Evolutionary conservation across 75 land plant species (phyloP).

Genomic region (Pinus tabuliformis): DNA sequence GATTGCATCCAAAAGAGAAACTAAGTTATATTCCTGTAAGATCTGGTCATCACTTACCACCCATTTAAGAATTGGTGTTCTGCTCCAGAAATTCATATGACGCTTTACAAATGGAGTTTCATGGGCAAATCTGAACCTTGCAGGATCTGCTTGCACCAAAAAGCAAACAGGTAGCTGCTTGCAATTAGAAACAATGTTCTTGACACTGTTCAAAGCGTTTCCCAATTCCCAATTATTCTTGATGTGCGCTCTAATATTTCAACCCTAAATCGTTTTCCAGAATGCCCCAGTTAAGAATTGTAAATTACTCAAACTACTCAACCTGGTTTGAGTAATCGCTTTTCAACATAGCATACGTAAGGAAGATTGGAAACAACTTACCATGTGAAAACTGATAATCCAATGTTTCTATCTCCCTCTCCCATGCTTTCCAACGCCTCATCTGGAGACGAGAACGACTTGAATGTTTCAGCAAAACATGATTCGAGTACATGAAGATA

Average conservation of each 20-base stretch:
- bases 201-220: neutral
- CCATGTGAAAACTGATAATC: slow-evolving; percentile 28
- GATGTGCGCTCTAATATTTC: too few relatives aligned
- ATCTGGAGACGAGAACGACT: slow-evolving; percentile 14
- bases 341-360: too few relatives aligned
- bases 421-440: slow-evolving; percentile 29
- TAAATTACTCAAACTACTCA: too few relatives aligned
- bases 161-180: neutral
- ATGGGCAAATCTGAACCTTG: slow-evolving; percentile 22
- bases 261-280: too few relatives aligned
- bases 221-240: too few relatives aligned
- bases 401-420: slow-evolving; percentile 17
- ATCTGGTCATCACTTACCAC: slow-evolving; percentile 12
- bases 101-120: slow-evolving; percentile 24
- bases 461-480: too few relatives aligned
- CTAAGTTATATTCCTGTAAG: neutral
- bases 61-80: slow-evolving; percentile 18
- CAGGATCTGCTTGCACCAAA: slow-evolving; percentile 13
- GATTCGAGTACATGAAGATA: neutral
- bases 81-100: slow-evolving; percentile 16
- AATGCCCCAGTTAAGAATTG: too few relatives aligned
- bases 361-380: neutral
- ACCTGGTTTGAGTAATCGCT: too few relatives aligned
- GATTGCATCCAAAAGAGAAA: neutral
- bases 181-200: neutral